Evolutionary conservation across 2,329 filamentous ascomycete species (phyloP).

Genomic region (Botrytis hyacinthi): DNA sequence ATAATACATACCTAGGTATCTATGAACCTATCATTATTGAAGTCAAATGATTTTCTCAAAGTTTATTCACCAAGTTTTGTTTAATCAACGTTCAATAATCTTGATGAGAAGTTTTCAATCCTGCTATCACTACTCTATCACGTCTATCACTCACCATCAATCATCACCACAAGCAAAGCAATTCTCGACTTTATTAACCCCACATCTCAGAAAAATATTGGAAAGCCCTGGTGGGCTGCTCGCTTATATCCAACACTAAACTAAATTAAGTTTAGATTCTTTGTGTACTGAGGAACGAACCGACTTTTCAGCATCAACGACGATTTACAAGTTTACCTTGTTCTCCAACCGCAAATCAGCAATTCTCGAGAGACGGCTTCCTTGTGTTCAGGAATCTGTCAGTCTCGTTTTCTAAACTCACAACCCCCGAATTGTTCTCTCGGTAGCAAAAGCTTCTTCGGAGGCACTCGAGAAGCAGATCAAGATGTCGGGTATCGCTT

Average conservation of each 20-base stretch:
- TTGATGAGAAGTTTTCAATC: not conserved
- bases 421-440: constrained; percentile 39
- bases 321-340: constrained; percentile 20
- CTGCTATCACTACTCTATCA: not conserved
- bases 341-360: constrained; percentile 22
- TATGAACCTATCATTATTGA: not conserved
- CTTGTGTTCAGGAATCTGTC: constrained; percentile 40
- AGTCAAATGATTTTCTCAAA: not conserved
- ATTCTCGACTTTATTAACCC: not conserved
- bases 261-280: constrained; percentile 19
- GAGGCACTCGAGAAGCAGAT: constrained; percentile 40
- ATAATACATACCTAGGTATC: not conserved
- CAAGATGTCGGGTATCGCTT: constrained; percentile 42
- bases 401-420: constrained; percentile 35
- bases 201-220: constrained; percentile 1
- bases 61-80: not conserved
- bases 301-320: constrained; percentile 21
- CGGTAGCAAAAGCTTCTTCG: constrained; percentile 42
- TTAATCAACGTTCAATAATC: not conserved
- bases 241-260: constrained; percentile 18
- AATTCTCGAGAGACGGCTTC: constrained; percentile 41
- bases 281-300: constrained; percentile 19
- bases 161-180: not conserved
- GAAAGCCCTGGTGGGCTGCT: constrained; percentile 14
- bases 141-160: not conserved